Conservation (phyloP, 2,329 filamentous ascomycete genomes). For the Talaromyces rugulosus region DNA sequence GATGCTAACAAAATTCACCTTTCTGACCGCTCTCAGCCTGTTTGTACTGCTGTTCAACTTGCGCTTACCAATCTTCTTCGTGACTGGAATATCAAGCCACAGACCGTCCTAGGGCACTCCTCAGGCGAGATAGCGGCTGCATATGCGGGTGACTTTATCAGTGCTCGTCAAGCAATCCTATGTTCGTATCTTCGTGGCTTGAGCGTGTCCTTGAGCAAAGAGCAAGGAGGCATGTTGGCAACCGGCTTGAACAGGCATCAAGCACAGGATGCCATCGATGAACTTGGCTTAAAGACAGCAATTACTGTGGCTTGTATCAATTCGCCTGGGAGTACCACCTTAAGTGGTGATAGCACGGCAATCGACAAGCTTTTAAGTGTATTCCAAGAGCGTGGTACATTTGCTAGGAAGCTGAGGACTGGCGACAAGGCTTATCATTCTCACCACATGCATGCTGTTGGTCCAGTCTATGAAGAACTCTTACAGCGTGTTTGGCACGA, state of each 20-base stretch:
- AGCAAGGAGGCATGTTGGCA: not conserved
- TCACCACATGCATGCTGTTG: slow-evolving; percentile 31
- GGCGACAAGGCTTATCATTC: slow-evolving; percentile 26
- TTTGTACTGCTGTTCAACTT: slow-evolving; percentile 14
- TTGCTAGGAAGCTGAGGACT: slow-evolving; percentile 1
- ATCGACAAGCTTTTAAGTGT: slow-evolving; percentile 13
- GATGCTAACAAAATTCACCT: not conserved
- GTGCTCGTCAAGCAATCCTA: not conserved
- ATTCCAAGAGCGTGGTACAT: slow-evolving; percentile 14
- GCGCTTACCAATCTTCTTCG: slow-evolving; percentile 10
- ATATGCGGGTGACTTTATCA: not conserved
- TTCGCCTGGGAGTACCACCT: slow-evolving; percentile 30
- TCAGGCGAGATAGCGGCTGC: slow-evolving; percentile 13
- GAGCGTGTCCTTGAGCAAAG: not conserved
- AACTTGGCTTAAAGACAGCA: no score
- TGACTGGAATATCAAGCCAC: not conserved
- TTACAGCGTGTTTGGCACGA: slow-evolving; percentile 12
- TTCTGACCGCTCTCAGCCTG: slow-evolving; percentile 14
- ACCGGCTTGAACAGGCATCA: no score
- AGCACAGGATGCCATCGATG: no score
- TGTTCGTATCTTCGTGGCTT: not conserved
- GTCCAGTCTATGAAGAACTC: slow-evolving; percentile 24
- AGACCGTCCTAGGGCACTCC: slow-evolving; percentile 10
- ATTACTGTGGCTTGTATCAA: slow-evolving; percentile 21
- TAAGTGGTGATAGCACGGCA: slow-evolving; percentile 26